Evolutionary conservation across 1,284 basidiomycete genomes (phyloP), one percentile per base, ranked within the genome.

Genomic region (Ustilago trichophora): DNA sequence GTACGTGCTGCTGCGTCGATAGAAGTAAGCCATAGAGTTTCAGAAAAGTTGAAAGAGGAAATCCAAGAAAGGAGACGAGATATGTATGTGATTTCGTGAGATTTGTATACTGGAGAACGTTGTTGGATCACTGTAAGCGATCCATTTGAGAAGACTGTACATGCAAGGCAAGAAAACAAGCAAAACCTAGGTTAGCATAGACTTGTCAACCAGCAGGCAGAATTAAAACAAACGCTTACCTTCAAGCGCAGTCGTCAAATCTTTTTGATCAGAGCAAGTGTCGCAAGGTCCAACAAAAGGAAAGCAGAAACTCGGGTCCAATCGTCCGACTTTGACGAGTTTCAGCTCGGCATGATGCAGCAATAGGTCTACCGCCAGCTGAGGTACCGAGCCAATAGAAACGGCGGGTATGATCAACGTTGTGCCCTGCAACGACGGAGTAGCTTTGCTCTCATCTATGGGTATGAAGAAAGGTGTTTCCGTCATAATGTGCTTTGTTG

Each of bases 361-460:
- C n/a, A 79, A 50, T 13, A 79, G 50, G 55, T 79, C 77, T 27
- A 76, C 43, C 2, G 74, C 52, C 0, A 79, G 62, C 49, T 77
- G 76, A 0, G 75, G 72, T 0, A 75, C 74, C 6, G 70, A 77
- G 15, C 73, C 77, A 31, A 76, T 65, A n/a, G 71, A 74, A 0
- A 77, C 62, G 10, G 62, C 58, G 0, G 77, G 77, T 1, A 79
- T 40, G 44, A 79, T 9, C 24, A 79, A 65, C 7, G 68, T 76
- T 15, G 66, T 47, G 2, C 64, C 73, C 3, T 27, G 11, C 12
- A 77, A 53, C 6, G 32, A 40, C 10, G 8, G 22, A 15, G 35
- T 24, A 2, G 31, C 22, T 24, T 16, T 41, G 36, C n/a, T n/a
- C n/a, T n/a, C n/a, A n/a, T n/a, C n/a, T 7, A 47, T 11, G 4